Base-by-base conservation (phyloP, 768 basidiomycete species). In the Collybiopsis confluens region DNA sequence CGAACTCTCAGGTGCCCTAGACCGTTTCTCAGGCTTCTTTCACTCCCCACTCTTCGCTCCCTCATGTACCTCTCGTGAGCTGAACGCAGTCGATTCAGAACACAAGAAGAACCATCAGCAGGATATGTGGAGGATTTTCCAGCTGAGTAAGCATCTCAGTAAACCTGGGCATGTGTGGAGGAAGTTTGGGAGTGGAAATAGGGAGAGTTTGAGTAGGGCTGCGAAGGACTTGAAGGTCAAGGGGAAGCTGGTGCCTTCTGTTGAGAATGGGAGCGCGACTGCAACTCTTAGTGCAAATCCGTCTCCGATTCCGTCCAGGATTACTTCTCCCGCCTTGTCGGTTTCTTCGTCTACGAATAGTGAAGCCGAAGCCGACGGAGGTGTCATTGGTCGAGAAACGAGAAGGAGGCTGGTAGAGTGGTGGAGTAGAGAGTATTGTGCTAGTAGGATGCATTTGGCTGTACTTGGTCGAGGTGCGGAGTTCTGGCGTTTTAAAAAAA, bases 11-110 rank as follows among this genome's bases (percentile, higher is more conserved):
- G 83, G 82, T 57, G 90, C 90, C 33, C 79, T 93, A 49, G 79
- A 83, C 63, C 85, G 92, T 57, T 86, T 91, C 66, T 70, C 92
- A 23, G 81, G 77, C 0, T 98, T 99, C 73, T 98, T 99, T 70
- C 90, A 90, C 58, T 88, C 83, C n/a, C 96, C 96, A 0, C 78
- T 96, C 40, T 98, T 99, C 64, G 67, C 83, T 1, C 82, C 89
- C 0, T 90, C 88, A 3, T 91, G 92, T 64, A 94, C 92, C 0
- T 77, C 82, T 24, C 83, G 93, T 27, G 96, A 99, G 71, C 77
- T 97, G 57, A 93, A 93, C 60, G 96, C 97, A 1, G 95, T 99
- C 38, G 88, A 99, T 66, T 96, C 92, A 0, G 97, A 99, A 67
- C 86, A 98, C 76, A 92, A 92, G 73, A 95, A 97, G 74, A 99